Evolutionary conservation across 2,329 filamentous ascomycete species (phyloP).

Genomic region (Chaetothyriales sp.): DNA sequence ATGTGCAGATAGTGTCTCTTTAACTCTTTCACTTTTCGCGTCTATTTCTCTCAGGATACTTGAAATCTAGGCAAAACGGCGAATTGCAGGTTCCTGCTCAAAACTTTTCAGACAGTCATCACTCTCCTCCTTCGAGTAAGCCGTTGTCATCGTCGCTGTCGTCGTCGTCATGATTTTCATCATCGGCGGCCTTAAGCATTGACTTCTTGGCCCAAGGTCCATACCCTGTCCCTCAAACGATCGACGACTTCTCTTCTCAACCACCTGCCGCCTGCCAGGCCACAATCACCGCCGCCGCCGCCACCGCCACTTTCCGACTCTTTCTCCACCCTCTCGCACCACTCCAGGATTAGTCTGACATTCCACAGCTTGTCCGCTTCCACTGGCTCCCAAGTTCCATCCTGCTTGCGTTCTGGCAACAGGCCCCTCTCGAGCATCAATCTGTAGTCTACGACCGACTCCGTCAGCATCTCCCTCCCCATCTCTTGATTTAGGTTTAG

Average conservation of each 20-base stretch:
- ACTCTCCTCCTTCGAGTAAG: no score
- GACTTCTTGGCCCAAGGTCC: conserved; percentile 14
- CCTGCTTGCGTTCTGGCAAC: conserved; percentile 13
- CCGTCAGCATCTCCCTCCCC: conserved; percentile 38
- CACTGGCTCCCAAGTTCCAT: conserved; percentile 27
- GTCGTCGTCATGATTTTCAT: background rate
- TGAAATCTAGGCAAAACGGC: background rate
- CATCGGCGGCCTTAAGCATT: background rate
- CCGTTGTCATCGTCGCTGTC: no score
- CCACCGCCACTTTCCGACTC: conserved; percentile 19
- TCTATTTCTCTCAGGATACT: background rate
- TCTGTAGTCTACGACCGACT: conserved; percentile 56
- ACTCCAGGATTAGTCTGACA: conserved; percentile 50
- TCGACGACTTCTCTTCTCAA: conserved; percentile 44
- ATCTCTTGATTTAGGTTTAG: conserved; percentile 36
- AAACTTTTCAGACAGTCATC: background rate
- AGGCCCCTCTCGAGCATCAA: conserved; percentile 48
- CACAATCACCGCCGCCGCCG: conserved; percentile 3
- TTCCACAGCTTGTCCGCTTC: conserved; percentile 48
- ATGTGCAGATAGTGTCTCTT: no score
- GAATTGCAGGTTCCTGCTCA: background rate
- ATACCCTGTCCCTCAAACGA: conserved; percentile 39
- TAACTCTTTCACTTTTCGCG: no score
- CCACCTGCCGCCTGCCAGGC: conserved; percentile 27
- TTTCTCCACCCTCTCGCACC: conserved; percentile 41